Conservation (phyloP, 2,329 filamentous ascomycete species). For the Fusarium burgessii region DNA sequence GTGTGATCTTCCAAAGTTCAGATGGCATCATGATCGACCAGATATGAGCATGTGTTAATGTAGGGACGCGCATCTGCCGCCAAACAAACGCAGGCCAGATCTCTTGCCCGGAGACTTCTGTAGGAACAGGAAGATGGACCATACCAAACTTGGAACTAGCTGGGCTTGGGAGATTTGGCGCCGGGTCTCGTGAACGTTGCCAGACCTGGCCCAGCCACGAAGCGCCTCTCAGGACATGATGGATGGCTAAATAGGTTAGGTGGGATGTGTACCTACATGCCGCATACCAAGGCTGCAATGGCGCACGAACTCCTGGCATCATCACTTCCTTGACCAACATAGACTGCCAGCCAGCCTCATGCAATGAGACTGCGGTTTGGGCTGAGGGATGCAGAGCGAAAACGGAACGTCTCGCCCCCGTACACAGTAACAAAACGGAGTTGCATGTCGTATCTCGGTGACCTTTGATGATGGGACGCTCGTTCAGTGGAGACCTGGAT, state of each 20-base stretch:
- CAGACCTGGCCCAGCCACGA: conserved; percentile 41
- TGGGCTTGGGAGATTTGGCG: conserved; percentile 39
- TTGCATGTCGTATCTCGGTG: conserved; percentile 17
- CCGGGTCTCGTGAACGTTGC: conserved; percentile 42
- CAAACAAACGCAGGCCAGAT: conserved; percentile 36
- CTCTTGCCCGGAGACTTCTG: conserved; percentile 35
- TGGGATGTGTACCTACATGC: conserved; percentile 40
- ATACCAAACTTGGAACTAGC: conserved; percentile 34
- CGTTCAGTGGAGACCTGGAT: background rate
- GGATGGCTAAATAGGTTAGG: conserved; percentile 24
- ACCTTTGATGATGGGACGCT: conserved; percentile 37
- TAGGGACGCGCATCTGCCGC: conserved; percentile 46
- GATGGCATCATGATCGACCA: conserved; percentile 38
- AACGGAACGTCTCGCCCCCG: conserved; percentile 20
- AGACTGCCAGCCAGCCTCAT: conserved; percentile 24
- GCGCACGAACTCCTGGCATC: conserved; percentile 32
- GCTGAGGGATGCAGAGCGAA: conserved; percentile 21
- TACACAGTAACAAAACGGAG: background rate
- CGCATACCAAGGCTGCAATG: conserved; percentile 34
- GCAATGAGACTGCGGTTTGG: conserved; percentile 2
- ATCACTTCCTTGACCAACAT: conserved; percentile 16
- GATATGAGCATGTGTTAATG: conserved; percentile 31
- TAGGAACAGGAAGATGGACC: conserved; percentile 38
- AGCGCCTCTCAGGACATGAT: conserved; percentile 29
- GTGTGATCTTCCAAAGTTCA: conserved; percentile 30